Conservation (phyloP, 208 protist genomes). For the Phytomonas francai region DNA sequence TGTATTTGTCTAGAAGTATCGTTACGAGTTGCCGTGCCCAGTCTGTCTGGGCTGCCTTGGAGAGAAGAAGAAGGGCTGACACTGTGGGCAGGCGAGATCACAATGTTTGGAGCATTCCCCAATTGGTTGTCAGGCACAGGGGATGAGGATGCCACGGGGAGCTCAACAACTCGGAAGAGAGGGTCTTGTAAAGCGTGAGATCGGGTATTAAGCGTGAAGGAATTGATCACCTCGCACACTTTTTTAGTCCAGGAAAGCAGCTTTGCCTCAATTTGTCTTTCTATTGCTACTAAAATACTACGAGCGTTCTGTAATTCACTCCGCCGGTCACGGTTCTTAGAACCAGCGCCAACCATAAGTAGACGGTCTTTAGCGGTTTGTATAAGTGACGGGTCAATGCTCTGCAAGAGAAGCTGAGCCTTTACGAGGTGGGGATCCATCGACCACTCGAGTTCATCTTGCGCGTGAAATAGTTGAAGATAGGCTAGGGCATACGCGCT, state of each 20-base stretch:
- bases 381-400: slow-evolving; percentile 31
- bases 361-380: slow-evolving; percentile 48
- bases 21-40: not conserved
- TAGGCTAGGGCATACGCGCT: slow-evolving; percentile 81
- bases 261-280: not conserved
- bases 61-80: slow-evolving; percentile 3
- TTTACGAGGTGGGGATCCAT: slow-evolving; percentile 40
- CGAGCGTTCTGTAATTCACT: slow-evolving; percentile 19
- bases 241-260: slow-evolving; percentile 1
- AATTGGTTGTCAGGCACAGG: not conserved
- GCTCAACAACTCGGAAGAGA: not conserved
- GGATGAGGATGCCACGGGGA: not conserved
- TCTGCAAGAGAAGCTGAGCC: slow-evolving; percentile 45
- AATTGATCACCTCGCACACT: not conserved
- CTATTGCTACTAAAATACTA: not conserved
- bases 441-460: slow-evolving; percentile 61
- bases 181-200: not conserved
- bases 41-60: not conserved
- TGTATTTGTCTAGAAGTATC: not conserved
- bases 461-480: slow-evolving; percentile 61
- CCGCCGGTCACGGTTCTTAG: slow-evolving; percentile 35
- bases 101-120: not conserved
- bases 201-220: not conserved
- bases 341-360: slow-evolving; percentile 20
- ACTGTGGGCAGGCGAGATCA: slow-evolving; percentile 9